These are phyloP conservation scores for Verruconis gallopava DNA, from an alignment of 2,329 filamentous ascomycete species.

Conservation along the genomic window DNA sequence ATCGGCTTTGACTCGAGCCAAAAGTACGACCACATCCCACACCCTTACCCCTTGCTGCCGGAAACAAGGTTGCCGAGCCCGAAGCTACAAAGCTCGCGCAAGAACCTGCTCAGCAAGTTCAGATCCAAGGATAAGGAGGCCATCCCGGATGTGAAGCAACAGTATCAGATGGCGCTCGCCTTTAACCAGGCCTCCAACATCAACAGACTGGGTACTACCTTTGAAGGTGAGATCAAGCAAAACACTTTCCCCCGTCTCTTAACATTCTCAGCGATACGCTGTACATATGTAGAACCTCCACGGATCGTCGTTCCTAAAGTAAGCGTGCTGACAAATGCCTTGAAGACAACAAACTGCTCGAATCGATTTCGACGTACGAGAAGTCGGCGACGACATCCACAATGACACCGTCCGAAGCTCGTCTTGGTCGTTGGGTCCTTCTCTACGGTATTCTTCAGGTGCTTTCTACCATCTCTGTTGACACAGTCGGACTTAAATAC, in stretches of 20 bases:
- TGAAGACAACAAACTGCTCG: slow-evolving; percentile 26
- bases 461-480: slow-evolving; percentile 29
- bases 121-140: slow-evolving; percentile 21
- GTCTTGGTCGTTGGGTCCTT: slow-evolving; percentile 31
- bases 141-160: slow-evolving; percentile 25
- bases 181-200: slow-evolving; percentile 30
- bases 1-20: slow-evolving; percentile 51
- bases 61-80: neutral
- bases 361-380: slow-evolving; percentile 29
- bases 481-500: slow-evolving; percentile 25
- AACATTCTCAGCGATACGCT: neutral
- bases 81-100: neutral
- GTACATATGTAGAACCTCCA: too few species aligned
- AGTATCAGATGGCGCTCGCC: slow-evolving; percentile 26
- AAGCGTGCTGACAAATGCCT: neutral
- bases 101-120: slow-evolving; percentile 14
- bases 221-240: slow-evolving; percentile 20
- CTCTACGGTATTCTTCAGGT: slow-evolving; percentile 30
- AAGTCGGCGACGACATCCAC: slow-evolving; percentile 14
- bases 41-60: slow-evolving; percentile 55
- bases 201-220: slow-evolving; percentile 24
- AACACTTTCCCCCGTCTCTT: neutral
- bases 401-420: slow-evolving; percentile 26
- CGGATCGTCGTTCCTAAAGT: too few species aligned
- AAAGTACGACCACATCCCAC: slow-evolving; percentile 38